Base-by-base conservation (phyloP, 2,329 filamentous ascomycete genomes). In the Bipolaris bicolor region DNA sequence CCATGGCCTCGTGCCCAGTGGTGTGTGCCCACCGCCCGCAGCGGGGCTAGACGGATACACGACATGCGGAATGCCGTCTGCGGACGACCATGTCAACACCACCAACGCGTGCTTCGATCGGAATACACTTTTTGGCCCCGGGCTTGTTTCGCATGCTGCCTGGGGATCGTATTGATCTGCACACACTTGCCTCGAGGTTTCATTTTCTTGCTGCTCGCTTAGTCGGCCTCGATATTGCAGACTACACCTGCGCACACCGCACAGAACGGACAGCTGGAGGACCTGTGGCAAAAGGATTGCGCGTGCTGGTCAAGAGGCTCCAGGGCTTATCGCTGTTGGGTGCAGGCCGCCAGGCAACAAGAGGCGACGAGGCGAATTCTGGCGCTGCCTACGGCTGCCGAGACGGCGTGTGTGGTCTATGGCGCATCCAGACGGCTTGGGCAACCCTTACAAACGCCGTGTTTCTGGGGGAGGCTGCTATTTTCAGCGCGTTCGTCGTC, bases 281-380 rank as follows among this genome's bases (percentile, higher is more conserved):
- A 40, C 48, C 50, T 49, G 64, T 68, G 65, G 67, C 65, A 50
- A 68, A 65, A 60, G 60, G 52, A 59, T 68, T 69, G 65, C 67
- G 67, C 63, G 59, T 69, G 62, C 62, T 62, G 52, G 41, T 57
- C 47, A 45, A 56, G 34, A 51, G 48, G 49, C 55, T 36, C 54
- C 58, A 57, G 40, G 52, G 41, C 43, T 49, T 52, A 44, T 52
- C 57, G 53, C 57, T 56, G 62, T 47, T 49, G 48, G 54, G 10
- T 40, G 52, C 62, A 58, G 18, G 55, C 49, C 45, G 48, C 31
- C 53, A 56, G 55, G 43, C 16, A 15, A 5, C 16, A 36, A 40
- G 47, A 58, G 52, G 49, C 57, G 53, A 46, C 43, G 60, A 52
- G 49, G 31, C 54, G 44, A 47, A 49, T 46, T 31, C 26, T n/a